Evolutionary conservation across 768 basidiomycete species (phyloP), one percentile per base, ranked within the genome.

Genomic region (Leccinum pellstonianum): DNA sequence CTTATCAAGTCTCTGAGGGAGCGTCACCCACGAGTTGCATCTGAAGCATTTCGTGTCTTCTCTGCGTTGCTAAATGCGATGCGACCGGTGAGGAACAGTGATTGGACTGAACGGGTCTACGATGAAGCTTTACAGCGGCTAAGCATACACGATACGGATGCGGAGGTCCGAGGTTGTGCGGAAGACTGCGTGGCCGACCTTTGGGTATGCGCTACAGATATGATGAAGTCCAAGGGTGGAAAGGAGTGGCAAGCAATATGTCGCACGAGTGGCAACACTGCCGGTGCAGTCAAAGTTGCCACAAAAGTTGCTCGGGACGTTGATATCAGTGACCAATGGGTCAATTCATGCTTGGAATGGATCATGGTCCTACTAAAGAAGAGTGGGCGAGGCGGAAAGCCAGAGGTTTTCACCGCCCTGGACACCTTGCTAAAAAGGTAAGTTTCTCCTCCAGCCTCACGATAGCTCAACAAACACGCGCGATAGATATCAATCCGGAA

Each of bases 41-140:
- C 93, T 3, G 93, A 95, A 67, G 83, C 93, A 0, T 94, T 98
- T 81, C 84, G 86, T 38, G 90, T 88, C 2, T 93, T 93, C 66
- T 93, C 93, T 2, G 81, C 93, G 2, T 77, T 99, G 7, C 80
- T 97, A 31, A 86, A 83, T 62, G 82, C 90, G 3, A 76, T 90
- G 41, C 86, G 88, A 52, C 93, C 93, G 1, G 73, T 90, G 51
- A 85, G 84, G 63, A 69, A 78, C 57, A 76, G 73, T 6, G 83
- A 85, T 15, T 93, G 91, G 91, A 73, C 84, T 5, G 84, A 91
- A 56, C 68, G 77, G 10, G 79, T 97, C 4, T 97, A 95, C 72
- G 77, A 83, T 8, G 87, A 93, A 62, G 87, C 92, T 10, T 77
- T 90, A 4, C 71, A 77, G 21, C 81, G 93, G 54, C 75, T 99